These are phyloP conservation scores for Mycena amicta DNA, from an alignment of 768 basidiomycete species.

Conservation along the genomic window DNA sequence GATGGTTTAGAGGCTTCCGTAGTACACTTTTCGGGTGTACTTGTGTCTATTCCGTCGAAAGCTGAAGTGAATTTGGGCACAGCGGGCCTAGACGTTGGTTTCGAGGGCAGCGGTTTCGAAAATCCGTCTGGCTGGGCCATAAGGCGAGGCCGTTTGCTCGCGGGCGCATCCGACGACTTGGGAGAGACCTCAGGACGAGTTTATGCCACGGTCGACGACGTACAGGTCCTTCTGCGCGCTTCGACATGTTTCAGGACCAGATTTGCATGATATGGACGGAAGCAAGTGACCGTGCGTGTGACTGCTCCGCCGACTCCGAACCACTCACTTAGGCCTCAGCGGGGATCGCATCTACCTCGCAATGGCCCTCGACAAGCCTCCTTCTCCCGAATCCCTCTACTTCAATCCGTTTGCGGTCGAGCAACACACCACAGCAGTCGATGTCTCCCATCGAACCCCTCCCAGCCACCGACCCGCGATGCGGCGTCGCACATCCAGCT, in stretches of 20 bases:
- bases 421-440: conserved; percentile 18
- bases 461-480: conserved; percentile 11
- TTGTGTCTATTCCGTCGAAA: conserved; percentile 3
- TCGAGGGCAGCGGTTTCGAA: conserved; percentile 2
- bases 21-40: too few species aligned
- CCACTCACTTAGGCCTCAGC: neutral
- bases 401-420: conserved; percentile 23
- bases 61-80: conserved; percentile 15
- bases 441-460: conserved; percentile 6
- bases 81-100: conserved; percentile 7
- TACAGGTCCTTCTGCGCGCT: conserved; percentile 10
- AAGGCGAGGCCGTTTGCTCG: conserved; percentile 14
- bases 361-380: conserved; percentile 9
- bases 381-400: conserved; percentile 20
- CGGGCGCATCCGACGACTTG: conserved; percentile 6
- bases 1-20: too few species aligned
- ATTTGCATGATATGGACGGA: too few species aligned
- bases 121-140: conserved; percentile 21
- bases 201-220: neutral
- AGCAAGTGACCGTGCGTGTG: too few species aligned
- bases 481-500: conserved; percentile 12
- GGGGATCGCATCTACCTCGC: too few species aligned
- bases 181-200: neutral
- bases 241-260: conserved; percentile 10
- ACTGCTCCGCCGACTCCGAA: neutral